Conservation (phyloP, 257 asterid genomes). For the Phtheirospermum japonicum region DNA sequence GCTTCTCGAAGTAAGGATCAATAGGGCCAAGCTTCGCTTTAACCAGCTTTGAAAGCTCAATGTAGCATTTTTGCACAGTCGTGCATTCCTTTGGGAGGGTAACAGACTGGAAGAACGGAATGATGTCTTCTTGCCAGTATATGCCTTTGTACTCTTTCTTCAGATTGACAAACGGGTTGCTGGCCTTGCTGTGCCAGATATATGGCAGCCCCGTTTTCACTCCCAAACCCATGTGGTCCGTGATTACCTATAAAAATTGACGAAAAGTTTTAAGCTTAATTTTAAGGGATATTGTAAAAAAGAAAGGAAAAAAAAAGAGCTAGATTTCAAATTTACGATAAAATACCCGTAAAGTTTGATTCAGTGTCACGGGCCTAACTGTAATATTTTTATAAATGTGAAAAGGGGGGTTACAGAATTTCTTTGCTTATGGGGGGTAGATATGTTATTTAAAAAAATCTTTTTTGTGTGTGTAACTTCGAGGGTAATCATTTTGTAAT, state of each 20-base stretch:
- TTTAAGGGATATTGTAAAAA: too few species aligned
- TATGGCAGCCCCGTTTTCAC: slow-evolving; percentile 49
- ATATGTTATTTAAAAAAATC: too few species aligned
- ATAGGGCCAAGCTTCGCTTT: slow-evolving; percentile 47
- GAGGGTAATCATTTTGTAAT: too few species aligned
- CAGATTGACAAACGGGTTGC: slow-evolving; percentile 49
- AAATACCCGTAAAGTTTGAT: too few species aligned
- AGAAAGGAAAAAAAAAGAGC: too few species aligned
- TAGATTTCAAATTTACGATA: too few species aligned
- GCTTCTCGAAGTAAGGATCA: slow-evolving; percentile 46
- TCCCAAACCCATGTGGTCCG: slow-evolving; percentile 50
- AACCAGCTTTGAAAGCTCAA: slow-evolving; percentile 47
- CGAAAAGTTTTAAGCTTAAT: too few species aligned
- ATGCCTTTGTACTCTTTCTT: slow-evolving; percentile 56
- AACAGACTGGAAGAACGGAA: slow-evolving; percentile 47
- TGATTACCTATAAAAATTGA: slow-evolving; percentile 37
- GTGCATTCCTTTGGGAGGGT: slow-evolving; percentile 42
- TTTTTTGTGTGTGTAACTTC: too few species aligned
- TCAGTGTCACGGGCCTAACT: too few species aligned
- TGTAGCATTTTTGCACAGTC: slow-evolving; percentile 46
- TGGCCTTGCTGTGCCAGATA: slow-evolving; percentile 61
- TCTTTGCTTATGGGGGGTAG: too few species aligned
- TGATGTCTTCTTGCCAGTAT: slow-evolving; percentile 54
- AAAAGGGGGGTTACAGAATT: too few species aligned
- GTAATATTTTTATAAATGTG: too few species aligned